Evolutionary conservation across 257 asterid genomes (phyloP).

Genomic region (Apocynum venetum): DNA sequence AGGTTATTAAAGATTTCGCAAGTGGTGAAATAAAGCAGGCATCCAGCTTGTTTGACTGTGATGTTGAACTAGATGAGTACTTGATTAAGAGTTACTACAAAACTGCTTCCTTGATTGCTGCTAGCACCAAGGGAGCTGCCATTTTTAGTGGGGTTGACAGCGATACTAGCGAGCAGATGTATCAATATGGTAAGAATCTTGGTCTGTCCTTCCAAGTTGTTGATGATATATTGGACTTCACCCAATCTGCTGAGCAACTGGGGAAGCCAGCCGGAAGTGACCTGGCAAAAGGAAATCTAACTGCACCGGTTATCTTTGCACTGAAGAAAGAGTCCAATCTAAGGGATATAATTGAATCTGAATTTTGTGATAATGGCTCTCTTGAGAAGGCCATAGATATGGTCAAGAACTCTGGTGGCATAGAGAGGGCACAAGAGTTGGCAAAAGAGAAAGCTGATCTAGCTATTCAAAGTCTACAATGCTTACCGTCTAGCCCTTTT

Average conservation of each 20-base stretch:
- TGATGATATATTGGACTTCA: slow-evolving; percentile 83
- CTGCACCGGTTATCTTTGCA: slow-evolving; percentile 87
- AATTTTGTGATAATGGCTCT: slow-evolving; percentile 71
- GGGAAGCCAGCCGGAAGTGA: slow-evolving; percentile 96
- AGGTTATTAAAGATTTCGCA: slow-evolving; percentile 97
- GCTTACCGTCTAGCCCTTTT: slow-evolving; percentile 61
- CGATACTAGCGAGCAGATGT: slow-evolving; percentile 61
- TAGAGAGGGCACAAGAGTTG: slow-evolving; percentile 65
- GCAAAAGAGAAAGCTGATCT: slow-evolving; percentile 67
- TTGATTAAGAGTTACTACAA: slow-evolving; percentile 88
- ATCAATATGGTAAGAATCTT: slow-evolving; percentile 81
- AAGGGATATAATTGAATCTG: slow-evolving; percentile 74
- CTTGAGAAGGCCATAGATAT: slow-evolving; percentile 73
- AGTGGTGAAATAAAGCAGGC: slow-evolving; percentile 99
- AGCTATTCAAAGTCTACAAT: slow-evolving; percentile 57
- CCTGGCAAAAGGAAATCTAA: slow-evolving; percentile 71
- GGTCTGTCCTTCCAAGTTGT: slow-evolving; percentile 91
- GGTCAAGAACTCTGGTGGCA: slow-evolving; percentile 68
- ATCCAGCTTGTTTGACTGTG: slow-evolving; percentile 79
- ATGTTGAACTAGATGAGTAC: slow-evolving; percentile 72
- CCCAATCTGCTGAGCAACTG: slow-evolving; percentile 85
- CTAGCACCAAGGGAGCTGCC: slow-evolving; percentile 92
- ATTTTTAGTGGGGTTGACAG: slow-evolving; percentile 66
- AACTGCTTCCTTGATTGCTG: slow-evolving; percentile 90
- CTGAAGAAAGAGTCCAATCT: slow-evolving; percentile 59